Conservation (phyloP, 1,284 basidiomycete genomes). For the Rhizopogon hawkerae region DNA sequence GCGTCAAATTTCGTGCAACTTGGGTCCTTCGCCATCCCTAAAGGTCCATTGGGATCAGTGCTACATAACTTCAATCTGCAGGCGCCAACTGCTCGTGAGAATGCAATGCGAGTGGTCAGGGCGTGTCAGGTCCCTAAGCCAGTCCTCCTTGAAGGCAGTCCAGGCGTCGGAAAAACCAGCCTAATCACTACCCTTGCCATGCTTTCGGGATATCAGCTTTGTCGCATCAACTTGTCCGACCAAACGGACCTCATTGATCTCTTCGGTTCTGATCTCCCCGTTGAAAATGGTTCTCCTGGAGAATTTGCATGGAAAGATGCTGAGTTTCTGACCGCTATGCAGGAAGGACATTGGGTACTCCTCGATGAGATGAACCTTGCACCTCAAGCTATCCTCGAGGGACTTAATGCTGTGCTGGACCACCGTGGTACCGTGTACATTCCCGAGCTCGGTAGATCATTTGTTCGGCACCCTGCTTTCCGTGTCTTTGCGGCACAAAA, state of each 20-base stretch:
- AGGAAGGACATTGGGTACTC: slow-evolving; percentile 92
- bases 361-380: slow-evolving; percentile 99
- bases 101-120: slow-evolving; percentile 84
- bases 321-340: slow-evolving; percentile 89
- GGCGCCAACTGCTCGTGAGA: slow-evolving; percentile 84
- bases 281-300: slow-evolving; percentile 85
- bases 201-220: slow-evolving; percentile 71
- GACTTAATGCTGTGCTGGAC: slow-evolving; percentile 94
- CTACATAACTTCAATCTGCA: slow-evolving; percentile 69
- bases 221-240: slow-evolving; percentile 98
- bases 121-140: slow-evolving; percentile 90
- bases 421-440: slow-evolving; percentile 95
- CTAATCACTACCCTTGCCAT: slow-evolving; percentile 84
- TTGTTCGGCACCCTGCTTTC: slow-evolving; percentile 84
- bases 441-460: slow-evolving; percentile 89
- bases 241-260: slow-evolving; percentile 97
- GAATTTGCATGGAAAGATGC: slow-evolving; percentile 98
- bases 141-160: slow-evolving; percentile 93
- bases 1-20: slow-evolving; percentile 44
- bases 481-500: slow-evolving; percentile 98
- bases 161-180: slow-evolving; percentile 99
- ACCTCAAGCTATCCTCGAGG: slow-evolving; percentile 93
- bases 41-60: slow-evolving; percentile 40
- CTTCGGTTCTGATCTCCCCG: slow-evolving; percentile 94
- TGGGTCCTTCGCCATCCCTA: slow-evolving; percentile 69